Percentiles rank a stretch among this genome's conserved stretches.
These are phyloP conservation scores for Cladophialophora immunda DNA, from an alignment of 2,329 filamentous ascomycete species.

Conservation along the genomic window DNA sequence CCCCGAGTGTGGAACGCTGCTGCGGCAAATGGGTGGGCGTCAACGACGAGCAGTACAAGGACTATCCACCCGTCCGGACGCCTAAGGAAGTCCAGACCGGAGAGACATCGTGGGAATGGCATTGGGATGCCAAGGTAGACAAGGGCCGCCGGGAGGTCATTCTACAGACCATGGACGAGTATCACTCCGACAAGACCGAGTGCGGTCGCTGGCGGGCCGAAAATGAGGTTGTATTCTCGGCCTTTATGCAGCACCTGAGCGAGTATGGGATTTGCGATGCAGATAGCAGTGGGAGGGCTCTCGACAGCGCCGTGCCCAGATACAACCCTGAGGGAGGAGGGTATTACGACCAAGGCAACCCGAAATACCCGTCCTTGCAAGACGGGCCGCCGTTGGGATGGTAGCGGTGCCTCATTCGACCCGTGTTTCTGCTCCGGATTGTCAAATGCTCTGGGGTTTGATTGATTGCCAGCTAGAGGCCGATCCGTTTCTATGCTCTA, in stretches of 20 bases:
- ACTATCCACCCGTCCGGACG: background rate
- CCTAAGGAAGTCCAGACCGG: background rate
- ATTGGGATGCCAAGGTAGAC: background rate
- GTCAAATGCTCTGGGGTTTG: too few species aligned
- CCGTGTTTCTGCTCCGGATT: too few species aligned
- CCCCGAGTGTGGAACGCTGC: conserved; percentile 9
- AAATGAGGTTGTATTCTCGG: background rate
- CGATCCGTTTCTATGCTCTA: background rate
- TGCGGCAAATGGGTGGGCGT: conserved; percentile 12
- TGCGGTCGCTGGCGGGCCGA: background rate
- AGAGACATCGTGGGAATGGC: background rate
- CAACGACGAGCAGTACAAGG: conserved; percentile 1
- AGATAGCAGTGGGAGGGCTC: conserved; percentile 1
- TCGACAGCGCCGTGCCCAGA: background rate
- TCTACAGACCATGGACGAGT: background rate
- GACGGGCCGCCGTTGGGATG: background rate
- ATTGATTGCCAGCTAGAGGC: too few species aligned
- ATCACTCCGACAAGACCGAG: background rate
- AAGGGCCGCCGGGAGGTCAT: conserved; percentile 9
- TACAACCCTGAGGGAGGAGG: conserved; percentile 10
- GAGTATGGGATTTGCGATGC: conserved; percentile 1
- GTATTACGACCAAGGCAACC: background rate
- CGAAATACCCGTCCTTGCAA: background rate
- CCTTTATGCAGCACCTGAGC: background rate
- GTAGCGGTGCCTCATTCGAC: too few species aligned